Conservation (phyloP, 129 eudicot genomes). For the Ambrosia artemisiifolia region DNA sequence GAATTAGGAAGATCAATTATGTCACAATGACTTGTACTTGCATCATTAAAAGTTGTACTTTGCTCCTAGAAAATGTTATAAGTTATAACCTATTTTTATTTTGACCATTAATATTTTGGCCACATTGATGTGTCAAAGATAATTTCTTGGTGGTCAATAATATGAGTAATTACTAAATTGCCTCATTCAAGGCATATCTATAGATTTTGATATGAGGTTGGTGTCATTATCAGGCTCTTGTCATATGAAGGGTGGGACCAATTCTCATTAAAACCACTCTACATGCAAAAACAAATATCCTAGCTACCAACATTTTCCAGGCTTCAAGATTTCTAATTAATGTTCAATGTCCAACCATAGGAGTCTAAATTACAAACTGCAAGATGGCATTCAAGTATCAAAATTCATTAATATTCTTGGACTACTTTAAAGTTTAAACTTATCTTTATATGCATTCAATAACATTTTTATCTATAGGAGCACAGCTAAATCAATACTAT, state of each 20-base stretch:
- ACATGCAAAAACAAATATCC: background rate
- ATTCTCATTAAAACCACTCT: slow-evolving; percentile 7
- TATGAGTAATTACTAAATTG: slow-evolving; percentile 8
- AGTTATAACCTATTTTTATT: background rate
- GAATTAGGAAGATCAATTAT: background rate
- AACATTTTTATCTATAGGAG: background rate
- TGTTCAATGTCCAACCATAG: background rate
- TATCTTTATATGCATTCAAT: background rate
- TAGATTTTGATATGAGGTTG: slow-evolving; percentile 6
- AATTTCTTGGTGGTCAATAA: too few relatives aligned
- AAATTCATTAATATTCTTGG: background rate
- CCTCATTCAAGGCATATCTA: slow-evolving; percentile 4
- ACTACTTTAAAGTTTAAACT: background rate
- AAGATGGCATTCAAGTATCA: background rate
- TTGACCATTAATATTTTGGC: background rate
- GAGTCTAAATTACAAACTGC: background rate
- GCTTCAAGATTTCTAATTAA: slow-evolving; percentile 1
- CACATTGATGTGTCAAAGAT: background rate
- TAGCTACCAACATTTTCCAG: background rate
- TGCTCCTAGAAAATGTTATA: background rate
- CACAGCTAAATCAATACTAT: background rate
- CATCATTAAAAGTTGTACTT: background rate
- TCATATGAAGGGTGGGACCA: slow-evolving; percentile 14
- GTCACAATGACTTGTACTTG: background rate
- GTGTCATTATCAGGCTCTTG: slow-evolving; percentile 11